Evolutionary conservation across 2,329 filamentous ascomycete genomes (phyloP), one percentile per base, ranked within the genome.

Genomic region (Aotearoamyces nothofagi): DNA sequence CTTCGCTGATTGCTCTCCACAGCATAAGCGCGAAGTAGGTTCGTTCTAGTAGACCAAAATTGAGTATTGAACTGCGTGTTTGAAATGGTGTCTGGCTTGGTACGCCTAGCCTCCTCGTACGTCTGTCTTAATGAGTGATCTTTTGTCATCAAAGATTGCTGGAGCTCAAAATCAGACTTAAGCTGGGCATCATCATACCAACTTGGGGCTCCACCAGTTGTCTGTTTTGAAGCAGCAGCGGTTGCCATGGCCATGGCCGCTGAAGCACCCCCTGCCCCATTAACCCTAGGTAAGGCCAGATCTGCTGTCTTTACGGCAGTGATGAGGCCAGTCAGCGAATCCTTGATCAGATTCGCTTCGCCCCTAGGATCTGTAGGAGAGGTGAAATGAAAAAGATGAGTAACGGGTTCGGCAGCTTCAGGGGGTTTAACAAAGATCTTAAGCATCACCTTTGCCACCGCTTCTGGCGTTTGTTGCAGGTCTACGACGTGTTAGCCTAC

Each of bases 11-110:
- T 74, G 31, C 69, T 74, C 53, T 96, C 84, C 25, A 93, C 90
- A 2, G 84, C 86, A 55, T 94, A 81, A 0, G 87, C 79, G 9
- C 90, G 78, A 16, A 98, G 64, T 17, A 94, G 60, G 49, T 83
- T 83, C 26, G 86, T 69, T 25, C 92, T 69, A 2, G 83, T 82
- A 2, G 83, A 82, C 90, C 90, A 98, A 56, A 98, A 98, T 50
- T 94, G 87, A 1, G 73, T 63, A 41, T 87, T 84, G 52, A 96
- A 93, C 24, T 84, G 77, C 2, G 69, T 69, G 15, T 78, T 72
- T 0, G 78, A 77, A 36, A 96, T 77, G 2, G 78, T 75, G 5
- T 87, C 78, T 1, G 87, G 84, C 46, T 93, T 93, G 6, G 80
- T 79, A 29, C 69, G 65, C 27, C 84, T 61, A 1, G 83, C 79